phyloP scores from a whole-genome alignment of 177 flowering plant genomes.

The Telopea speciosissima region DNA sequence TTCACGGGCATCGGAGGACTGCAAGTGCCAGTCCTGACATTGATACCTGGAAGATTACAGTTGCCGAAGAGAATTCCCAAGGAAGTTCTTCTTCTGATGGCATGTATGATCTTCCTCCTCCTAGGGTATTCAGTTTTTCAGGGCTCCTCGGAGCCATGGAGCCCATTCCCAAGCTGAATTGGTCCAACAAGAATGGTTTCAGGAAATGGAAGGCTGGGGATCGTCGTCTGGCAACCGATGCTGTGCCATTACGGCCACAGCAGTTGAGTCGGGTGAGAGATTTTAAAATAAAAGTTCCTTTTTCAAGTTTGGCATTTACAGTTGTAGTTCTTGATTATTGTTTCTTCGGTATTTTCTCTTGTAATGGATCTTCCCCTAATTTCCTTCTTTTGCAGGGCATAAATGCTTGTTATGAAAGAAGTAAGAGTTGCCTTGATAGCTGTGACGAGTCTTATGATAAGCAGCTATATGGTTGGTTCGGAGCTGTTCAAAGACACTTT shows the following conservation, averaged over 20 bases:
- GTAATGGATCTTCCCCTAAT: slow-evolving; percentile 1
- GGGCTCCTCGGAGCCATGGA: slow-evolving; percentile 50
- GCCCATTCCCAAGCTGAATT: slow-evolving; percentile 47
- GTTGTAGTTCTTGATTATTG: not conserved
- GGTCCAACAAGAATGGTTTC: slow-evolving; percentile 60
- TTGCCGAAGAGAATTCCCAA: slow-evolving; percentile 29
- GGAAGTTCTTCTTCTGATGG: slow-evolving; percentile 25
- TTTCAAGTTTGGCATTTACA: not conserved
- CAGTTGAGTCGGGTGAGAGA: slow-evolving; percentile 44
- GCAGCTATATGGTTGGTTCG: slow-evolving; percentile 81
- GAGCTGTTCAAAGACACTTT: slow-evolving; percentile 77
- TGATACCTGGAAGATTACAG: slow-evolving; percentile 59
- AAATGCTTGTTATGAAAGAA: slow-evolving; percentile 56
- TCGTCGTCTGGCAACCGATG: slow-evolving; percentile 37
- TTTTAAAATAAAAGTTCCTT: not conserved
- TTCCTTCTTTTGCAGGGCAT: slow-evolving; percentile 37
- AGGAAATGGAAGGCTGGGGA: slow-evolving; percentile 66
- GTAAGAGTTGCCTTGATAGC: slow-evolving; percentile 66
- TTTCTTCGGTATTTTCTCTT: not conserved
- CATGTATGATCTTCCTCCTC: slow-evolving; percentile 38
- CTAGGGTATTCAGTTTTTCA: slow-evolving; percentile 62
- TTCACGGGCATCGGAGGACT: slow-evolving; percentile 65
- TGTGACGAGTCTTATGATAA: slow-evolving; percentile 68
- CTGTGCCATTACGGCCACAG: slow-evolving; percentile 29
- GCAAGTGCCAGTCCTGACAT: slow-evolving; percentile 86